Conservation (phyloP, 306 rosid genomes). For the Astragalus membranaceus region DNA sequence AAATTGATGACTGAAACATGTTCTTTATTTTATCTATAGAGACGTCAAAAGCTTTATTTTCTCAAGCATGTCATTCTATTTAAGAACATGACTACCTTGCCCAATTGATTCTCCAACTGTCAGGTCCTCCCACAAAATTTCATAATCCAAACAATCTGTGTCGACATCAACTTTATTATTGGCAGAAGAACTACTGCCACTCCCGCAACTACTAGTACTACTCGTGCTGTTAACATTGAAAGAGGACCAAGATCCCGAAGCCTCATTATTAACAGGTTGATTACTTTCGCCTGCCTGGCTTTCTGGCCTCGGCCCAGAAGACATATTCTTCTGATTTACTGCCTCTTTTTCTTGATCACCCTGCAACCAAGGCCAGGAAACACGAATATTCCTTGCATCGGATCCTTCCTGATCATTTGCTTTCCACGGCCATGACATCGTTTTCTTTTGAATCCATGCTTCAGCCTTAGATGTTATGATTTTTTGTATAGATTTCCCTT, state of each 20-base stretch:
- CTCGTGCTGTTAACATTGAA: slow-evolving; percentile 85
- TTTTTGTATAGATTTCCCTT: slow-evolving; percentile 75
- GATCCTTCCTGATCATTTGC: slow-evolving; percentile 55
- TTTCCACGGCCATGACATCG: slow-evolving; percentile 91
- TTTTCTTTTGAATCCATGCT: slow-evolving; percentile 83
- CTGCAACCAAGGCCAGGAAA: slow-evolving; percentile 68
- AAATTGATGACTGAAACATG: neutral
- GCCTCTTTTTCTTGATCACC: slow-evolving; percentile 66
- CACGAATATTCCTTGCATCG: slow-evolving; percentile 42
- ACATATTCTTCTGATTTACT: slow-evolving; percentile 33
- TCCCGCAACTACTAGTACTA: slow-evolving; percentile 95
- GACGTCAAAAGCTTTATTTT: slow-evolving; percentile 4
- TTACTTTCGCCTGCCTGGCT: slow-evolving; percentile 45
- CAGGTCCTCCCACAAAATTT: slow-evolving; percentile 97
- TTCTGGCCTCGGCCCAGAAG: slow-evolving; percentile 40
- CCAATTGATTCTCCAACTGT: slow-evolving; percentile 90
- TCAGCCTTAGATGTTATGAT: slow-evolving; percentile 73
- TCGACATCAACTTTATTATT: slow-evolving; percentile 70
- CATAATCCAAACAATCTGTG: slow-evolving; percentile 78
- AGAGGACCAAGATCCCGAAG: slow-evolving; percentile 82
- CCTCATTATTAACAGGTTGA: slow-evolving; percentile 60
- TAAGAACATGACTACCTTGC: slow-evolving; percentile 58
- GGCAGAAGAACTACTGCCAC: slow-evolving; percentile 64
- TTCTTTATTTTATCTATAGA: neutral
- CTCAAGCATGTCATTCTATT: slow-evolving; percentile 5